These are phyloP conservation scores for Suillus subalutaceus DNA, from an alignment of 768 basidiomycete genomes.

Conservation along the genomic window DNA sequence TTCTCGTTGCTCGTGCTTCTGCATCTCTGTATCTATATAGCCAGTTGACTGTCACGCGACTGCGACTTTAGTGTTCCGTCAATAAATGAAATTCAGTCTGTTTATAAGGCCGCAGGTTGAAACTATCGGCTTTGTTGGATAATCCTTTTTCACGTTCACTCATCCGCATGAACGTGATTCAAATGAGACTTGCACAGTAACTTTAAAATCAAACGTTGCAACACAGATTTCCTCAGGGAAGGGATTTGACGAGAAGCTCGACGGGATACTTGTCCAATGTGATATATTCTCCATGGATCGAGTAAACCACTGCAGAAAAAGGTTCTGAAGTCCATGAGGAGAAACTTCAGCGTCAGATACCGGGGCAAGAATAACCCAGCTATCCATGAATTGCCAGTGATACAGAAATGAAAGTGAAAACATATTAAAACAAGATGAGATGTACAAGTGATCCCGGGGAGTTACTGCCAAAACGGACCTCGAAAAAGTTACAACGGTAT, in stretches of 20 bases:
- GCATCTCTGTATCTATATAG: background rate
- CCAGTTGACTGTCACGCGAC: background rate
- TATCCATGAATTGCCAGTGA: background rate
- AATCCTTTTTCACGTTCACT: background rate
- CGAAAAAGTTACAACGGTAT: conserved; percentile 17
- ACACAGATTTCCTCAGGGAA: background rate
- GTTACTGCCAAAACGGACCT: background rate
- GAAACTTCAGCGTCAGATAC: background rate
- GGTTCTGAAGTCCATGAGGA: background rate
- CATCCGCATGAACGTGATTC: background rate
- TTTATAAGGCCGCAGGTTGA: background rate
- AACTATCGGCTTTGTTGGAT: background rate
- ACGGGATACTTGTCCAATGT: background rate
- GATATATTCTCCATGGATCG: background rate
- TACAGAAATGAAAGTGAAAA: background rate
- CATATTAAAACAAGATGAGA: background rate
- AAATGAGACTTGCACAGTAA: background rate
- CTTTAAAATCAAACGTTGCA: background rate
- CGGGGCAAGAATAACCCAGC: background rate
- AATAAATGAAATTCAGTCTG: background rate
- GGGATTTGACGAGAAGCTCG: background rate
- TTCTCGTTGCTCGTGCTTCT: background rate
- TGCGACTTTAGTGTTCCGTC: background rate
- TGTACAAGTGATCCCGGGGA: background rate
- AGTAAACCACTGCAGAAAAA: background rate